Conservation (phyloP, 495 filamentous ascomycete genomes). For the Jackrogersella multiformis region DNA sequence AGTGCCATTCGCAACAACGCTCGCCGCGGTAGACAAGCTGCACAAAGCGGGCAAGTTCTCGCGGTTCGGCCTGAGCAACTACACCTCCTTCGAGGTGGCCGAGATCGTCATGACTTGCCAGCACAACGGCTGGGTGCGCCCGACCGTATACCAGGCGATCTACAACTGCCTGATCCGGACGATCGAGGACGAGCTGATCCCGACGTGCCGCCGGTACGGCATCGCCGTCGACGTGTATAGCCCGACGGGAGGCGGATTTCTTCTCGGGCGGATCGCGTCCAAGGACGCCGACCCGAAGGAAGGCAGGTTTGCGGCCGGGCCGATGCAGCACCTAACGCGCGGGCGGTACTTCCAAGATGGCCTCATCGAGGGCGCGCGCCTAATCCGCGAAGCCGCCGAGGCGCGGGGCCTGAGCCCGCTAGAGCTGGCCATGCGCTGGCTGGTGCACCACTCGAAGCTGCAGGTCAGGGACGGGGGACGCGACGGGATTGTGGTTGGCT, state of each 20-base stretch:
- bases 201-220: conserved; percentile 76
- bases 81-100: conserved; percentile 82
- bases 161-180: conserved; percentile 72
- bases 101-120: conserved; percentile 79
- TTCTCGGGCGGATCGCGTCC: conserved; percentile 68
- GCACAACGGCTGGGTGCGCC: conserved; percentile 71
- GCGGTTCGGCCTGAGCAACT: conserved; percentile 78
- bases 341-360: conserved; percentile 76
- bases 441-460: conserved; percentile 75
- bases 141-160: conserved; percentile 70
- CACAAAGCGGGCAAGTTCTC: conserved; percentile 84
- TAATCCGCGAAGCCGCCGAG: conserved; percentile 73
- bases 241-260: conserved; percentile 78
- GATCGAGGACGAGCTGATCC: conserved; percentile 78
- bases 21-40: conserved; percentile 73
- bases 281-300: conserved; percentile 65
- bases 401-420: conserved; percentile 73
- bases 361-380: conserved; percentile 72
- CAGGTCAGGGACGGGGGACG: conserved; percentile 70
- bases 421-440: conserved; percentile 80
- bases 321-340: conserved; percentile 63
- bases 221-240: conserved; percentile 84
- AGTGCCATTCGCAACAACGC: conserved; percentile 74
- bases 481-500: conserved; percentile 78
- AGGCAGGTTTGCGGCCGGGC: conserved; percentile 69